Evolutionary conservation across 768 basidiomycete genomes (phyloP), one percentile per base, ranked within the genome.

Genomic region (Trametes coccinea): DNA sequence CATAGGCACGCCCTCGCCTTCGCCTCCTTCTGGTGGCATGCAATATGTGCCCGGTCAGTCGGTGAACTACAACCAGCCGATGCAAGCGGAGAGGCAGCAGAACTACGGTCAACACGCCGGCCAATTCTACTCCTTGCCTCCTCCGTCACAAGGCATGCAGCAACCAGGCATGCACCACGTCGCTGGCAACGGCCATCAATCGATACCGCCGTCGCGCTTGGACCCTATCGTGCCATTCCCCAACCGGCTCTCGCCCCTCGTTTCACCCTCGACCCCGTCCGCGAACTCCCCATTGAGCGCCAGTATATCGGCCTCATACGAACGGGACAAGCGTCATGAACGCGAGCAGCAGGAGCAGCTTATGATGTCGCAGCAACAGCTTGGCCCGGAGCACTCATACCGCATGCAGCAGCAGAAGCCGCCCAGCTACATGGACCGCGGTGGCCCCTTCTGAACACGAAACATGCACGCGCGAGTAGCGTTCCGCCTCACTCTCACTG

Each of bases 1-100:
- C 40, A 68, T 71, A 33, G 72, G 77, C 62, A 84, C 82, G 14
- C 83, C 85, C 1, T 88, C 88, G 16, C 88, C 88, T 17, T 87
- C 88, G n/a, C 88, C 89, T 16, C 85, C 86, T 4, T 62, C 70
- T 5, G 78, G 82, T 16, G 75, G 76, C 48, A 76, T 83, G 72
- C 83, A 75, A 61, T 89, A 87, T 72, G 79, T 83, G 45, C 85
- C 87, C 59, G 68, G 52, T 50, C 65, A 58, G 44, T 22, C 62
- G 10, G 54, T 56, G 22, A 56, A 52, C 49, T 64, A 64, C 62
- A 59, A 56, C 43, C 61, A 73, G 62, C 68, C 66, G 17, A 71
- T 61, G 47, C 65, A 65, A 34, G 58, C 59, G 1, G 64, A 66
- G 40, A n/a, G 54, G 13, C 61, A 62, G 34, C 31, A 53, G 22